Percentiles rank a stretch among this genome's conserved stretches.
These are phyloP conservation scores for Pholiota conissans DNA, from an alignment of 768 basidiomycete species.

Conservation along the genomic window DNA sequence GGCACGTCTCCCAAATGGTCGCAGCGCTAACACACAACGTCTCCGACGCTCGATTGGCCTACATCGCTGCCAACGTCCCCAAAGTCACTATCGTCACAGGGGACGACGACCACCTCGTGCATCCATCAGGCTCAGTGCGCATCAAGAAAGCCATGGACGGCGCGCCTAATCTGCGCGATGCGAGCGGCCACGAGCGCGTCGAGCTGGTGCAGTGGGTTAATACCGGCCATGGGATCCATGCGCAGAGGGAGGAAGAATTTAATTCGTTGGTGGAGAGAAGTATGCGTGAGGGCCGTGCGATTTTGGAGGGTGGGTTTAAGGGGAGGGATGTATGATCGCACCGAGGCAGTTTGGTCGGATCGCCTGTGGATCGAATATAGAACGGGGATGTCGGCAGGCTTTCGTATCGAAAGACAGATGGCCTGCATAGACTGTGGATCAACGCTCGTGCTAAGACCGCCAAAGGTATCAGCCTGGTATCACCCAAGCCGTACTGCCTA, in stretches of 20 bases:
- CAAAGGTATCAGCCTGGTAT: too few relatives aligned
- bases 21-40: constrained; percentile 69
- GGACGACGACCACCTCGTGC: constrained; percentile 61
- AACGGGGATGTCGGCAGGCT: too few relatives aligned
- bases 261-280: constrained; percentile 58
- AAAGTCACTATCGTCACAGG: constrained; percentile 72
- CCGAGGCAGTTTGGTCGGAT: neutral
- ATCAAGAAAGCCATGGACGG: constrained; percentile 64
- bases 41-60: constrained; percentile 41
- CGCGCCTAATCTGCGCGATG: constrained; percentile 18
- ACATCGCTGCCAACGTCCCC: constrained; percentile 55
- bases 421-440: too few relatives aligned
- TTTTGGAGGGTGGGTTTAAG: constrained; percentile 22
- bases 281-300: constrained; percentile 49
- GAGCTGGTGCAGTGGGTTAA: constrained; percentile 56
- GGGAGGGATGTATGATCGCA: neutral
- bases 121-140: constrained; percentile 46
- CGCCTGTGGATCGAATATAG: too few relatives aligned
- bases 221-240: constrained; percentile 64
- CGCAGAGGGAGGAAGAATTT: constrained; percentile 49
- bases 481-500: too few relatives aligned
- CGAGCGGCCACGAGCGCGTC: constrained; percentile 10
- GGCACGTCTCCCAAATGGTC: constrained; percentile 71
- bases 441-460: too few relatives aligned
- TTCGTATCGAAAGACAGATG: too few relatives aligned